Evolutionary conservation across 371 early-diverging fungal species (phyloP).

Genomic region (Mucor piriformis): DNA sequence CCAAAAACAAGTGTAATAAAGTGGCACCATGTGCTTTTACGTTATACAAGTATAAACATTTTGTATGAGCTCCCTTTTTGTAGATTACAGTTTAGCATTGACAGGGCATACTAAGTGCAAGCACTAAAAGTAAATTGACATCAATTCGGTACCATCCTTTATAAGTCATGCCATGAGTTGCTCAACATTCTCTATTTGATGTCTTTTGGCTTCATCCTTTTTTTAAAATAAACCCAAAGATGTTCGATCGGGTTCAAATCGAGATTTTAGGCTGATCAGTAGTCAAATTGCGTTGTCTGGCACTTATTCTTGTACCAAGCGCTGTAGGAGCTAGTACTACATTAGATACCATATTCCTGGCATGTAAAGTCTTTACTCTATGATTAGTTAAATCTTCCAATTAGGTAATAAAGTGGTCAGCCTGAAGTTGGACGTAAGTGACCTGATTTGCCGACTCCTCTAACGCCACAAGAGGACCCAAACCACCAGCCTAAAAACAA

Average conservation of each 20-base stretch:
- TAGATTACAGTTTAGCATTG: conserved; percentile 8
- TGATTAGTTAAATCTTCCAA: conserved; percentile 1
- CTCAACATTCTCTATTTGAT: no score
- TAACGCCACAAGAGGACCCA: not conserved
- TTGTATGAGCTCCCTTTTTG: conserved; percentile 10
- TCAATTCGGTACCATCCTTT: conserved; percentile 10
- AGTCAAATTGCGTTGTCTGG: conserved; percentile 11
- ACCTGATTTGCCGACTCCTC: conserved; percentile 8
- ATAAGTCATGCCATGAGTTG: conserved; percentile 3
- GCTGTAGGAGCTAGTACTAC: conserved; percentile 9
- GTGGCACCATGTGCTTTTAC: not conserved
- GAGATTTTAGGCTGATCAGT: conserved; percentile 12
- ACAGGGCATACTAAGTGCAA: not conserved
- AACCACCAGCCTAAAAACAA: no score
- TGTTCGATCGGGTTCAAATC: conserved; percentile 12
- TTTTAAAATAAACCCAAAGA: not conserved
- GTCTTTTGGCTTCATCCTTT: no score
- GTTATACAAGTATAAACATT: conserved; percentile 7
- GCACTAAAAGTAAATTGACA: not conserved
- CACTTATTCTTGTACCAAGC: conserved; percentile 11
- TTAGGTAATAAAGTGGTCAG: conserved; percentile 1
- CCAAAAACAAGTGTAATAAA: no score
- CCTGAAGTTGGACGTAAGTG: conserved; percentile 6
- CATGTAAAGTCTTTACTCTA: conserved; percentile 4
- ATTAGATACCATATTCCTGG: conserved; percentile 8